Conservation (phyloP, 352 stramenopile genomes). For the Phytophthora fragariae region DNA sequence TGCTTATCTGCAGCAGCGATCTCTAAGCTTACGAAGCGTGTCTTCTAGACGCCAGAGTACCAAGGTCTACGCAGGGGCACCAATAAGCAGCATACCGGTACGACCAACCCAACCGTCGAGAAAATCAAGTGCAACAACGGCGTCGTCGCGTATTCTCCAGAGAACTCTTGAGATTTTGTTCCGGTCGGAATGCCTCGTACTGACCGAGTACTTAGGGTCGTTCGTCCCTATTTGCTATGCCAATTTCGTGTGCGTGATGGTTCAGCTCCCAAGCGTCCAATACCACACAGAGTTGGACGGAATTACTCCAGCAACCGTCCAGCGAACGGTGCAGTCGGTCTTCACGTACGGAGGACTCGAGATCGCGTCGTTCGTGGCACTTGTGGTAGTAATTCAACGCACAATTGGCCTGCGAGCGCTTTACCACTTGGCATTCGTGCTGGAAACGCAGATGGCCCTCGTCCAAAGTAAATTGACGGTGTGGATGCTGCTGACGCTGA, state of each 20-base stretch:
- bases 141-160: conserved; percentile 12
- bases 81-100: too few species aligned
- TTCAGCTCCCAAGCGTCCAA: conserved; percentile 30
- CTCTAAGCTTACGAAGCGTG: too few species aligned
- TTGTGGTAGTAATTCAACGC: conserved; percentile 12
- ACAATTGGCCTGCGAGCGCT: conserved; percentile 18
- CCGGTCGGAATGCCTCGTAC: conserved; percentile 41
- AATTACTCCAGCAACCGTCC: conserved; percentile 17
- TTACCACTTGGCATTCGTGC: conserved; percentile 33
- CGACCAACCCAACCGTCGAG: neutral
- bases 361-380: conserved; percentile 23
- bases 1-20: too few species aligned
- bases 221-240: conserved; percentile 45
- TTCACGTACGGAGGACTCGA: conserved; percentile 36
- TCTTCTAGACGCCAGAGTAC: too few species aligned
- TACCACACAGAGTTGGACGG: conserved; percentile 43
- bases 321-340: conserved; percentile 14
- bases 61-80: too few species aligned
- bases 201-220: conserved; percentile 50
- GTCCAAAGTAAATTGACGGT: conserved; percentile 37
- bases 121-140: neutral
- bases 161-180: conserved; percentile 34
- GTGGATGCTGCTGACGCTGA: conserved; percentile 29
- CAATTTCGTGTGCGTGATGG: conserved; percentile 27
- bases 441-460: conserved; percentile 16